Percentiles rank a stretch among this genome's conserved stretches.
These are phyloP conservation scores for Crithidia acanthocephali DNA, from an alignment of 208 protist genomes.

Conservation along the genomic window DNA sequence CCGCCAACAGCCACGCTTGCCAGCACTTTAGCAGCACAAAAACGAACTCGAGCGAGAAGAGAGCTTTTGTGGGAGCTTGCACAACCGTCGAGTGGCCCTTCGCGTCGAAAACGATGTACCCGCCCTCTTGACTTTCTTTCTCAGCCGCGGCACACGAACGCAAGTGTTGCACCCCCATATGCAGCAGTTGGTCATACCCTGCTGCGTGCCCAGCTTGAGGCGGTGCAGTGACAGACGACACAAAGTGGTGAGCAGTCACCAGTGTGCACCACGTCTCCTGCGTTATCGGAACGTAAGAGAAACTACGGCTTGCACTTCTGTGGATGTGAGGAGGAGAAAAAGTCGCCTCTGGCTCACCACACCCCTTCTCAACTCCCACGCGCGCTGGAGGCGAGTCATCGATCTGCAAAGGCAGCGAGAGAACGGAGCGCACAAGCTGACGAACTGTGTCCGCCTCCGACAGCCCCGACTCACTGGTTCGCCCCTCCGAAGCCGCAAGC, in stretches of 20 bases:
- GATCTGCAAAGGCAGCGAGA: not conserved
- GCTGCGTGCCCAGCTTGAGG: not conserved
- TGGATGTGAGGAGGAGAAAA: too few species aligned
- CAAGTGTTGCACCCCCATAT: not conserved
- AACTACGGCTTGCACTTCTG: too few species aligned
- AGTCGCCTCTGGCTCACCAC: too few species aligned
- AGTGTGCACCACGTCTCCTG: constrained; percentile 34
- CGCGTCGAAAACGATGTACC: too few species aligned
- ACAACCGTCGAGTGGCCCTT: too few species aligned
- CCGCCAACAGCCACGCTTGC: constrained; percentile 20
- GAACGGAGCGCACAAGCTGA: not conserved
- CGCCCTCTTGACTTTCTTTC: too few species aligned
- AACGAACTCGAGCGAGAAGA: constrained; percentile 13
- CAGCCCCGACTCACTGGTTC: too few species aligned
- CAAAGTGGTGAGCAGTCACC: constrained; percentile 11
- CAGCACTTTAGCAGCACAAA: constrained; percentile 22
- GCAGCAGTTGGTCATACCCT: not conserved
- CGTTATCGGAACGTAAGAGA: not conserved
- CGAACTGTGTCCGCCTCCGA: constrained; percentile 2
- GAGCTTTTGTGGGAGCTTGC: not conserved
- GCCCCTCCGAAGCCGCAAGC: not conserved
- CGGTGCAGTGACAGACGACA: too few species aligned
- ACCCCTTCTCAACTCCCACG: too few species aligned
- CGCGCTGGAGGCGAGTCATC: not conserved
- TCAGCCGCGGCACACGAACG: too few species aligned